Base-by-base conservation (phyloP, 2,329 filamentous ascomycete species). In the Venturia pyrina region DNA sequence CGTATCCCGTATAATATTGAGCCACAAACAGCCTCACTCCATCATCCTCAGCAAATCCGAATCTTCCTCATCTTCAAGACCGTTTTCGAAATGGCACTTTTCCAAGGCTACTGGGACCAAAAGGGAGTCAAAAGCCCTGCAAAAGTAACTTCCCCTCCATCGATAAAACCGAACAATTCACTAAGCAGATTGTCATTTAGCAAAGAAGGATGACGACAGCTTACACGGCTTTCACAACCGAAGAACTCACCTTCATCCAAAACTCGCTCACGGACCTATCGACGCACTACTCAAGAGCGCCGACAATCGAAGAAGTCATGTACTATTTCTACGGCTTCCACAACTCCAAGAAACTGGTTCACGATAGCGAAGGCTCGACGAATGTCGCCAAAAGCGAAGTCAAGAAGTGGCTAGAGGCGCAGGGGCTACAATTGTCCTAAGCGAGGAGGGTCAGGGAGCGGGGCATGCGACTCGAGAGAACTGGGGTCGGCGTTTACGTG, bases 101-200 rank as follows among this genome's bases (percentile, higher is more conserved):
- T 59, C 32, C 53, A 59, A 59, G 53, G 53, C 40, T 59, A 59
- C 19, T 59, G 53, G 53, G 53, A 59, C 10, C 53, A 59, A 37
- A 34, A n/a, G 28, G 53, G 15, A 3, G 53, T 59, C 19, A 24
- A 59, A 37, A 59, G 53, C 19, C 53, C 53, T 59, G 32, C 53
- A n/a, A 59, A 13, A 59, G 53, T 37, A 37, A 56, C 24, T 34
- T 28, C 28, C 46, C 8, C 13, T 5, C 19, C 21, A 50, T 11
- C 3, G 19, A 8, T 15, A 1, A 5, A 3, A 28, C 4, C 1
- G 4, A n/a, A 37, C 32, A 50, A 8, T 2, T 59, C 32, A 19
- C 53, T 37, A 24, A 59, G 17, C 53, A 3, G 11, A 28, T 57
- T 13, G 6, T 11, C 24, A 5, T 21, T 19, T 15, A 59, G 53